A percentile compares a stretch with the other conserved stretches of the same genome.
Evolutionary conservation across 2,329 filamentous ascomycete species (phyloP).

Genomic region (Remersonia thermophila): DNA sequence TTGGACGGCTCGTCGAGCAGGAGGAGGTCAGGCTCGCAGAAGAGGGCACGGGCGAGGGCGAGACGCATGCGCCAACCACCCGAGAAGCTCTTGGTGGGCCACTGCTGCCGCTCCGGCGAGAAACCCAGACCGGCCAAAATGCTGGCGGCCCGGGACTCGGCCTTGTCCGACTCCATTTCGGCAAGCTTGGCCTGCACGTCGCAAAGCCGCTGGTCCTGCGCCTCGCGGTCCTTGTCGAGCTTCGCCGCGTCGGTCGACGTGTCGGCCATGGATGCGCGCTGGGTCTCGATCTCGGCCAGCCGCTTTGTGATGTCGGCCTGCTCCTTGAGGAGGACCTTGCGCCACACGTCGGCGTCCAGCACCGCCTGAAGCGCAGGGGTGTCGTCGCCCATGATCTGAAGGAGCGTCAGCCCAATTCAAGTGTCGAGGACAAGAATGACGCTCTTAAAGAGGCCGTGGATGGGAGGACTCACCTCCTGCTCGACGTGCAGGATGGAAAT

Average conservation of each 20-base stretch:
- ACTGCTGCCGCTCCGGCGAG: conserved; percentile 83
- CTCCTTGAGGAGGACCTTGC: conserved; percentile 83
- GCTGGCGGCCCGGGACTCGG: conserved; percentile 85
- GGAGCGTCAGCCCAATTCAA: conserved; percentile 12
- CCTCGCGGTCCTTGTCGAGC: conserved; percentile 78
- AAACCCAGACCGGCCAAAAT: conserved; percentile 96
- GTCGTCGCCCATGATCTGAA: conserved; percentile 85
- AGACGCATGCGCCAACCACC: conserved; percentile 99
- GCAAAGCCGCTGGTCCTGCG: conserved; percentile 76
- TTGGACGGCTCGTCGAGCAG: conserved; percentile 98
- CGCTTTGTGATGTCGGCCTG: conserved; percentile 75
- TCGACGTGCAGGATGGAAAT: conserved; percentile 99
- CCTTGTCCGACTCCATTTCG: conserved; percentile 99
- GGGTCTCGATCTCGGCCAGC: conserved; percentile 62
- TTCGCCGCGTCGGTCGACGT: conserved; percentile 79
- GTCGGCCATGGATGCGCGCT: conserved; percentile 72
- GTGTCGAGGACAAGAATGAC: conserved; percentile 1
- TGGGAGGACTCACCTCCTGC: conserved; percentile 57
- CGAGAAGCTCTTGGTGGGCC: conserved; percentile 92
- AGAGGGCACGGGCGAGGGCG: conserved; percentile 84
- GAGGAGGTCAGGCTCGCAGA: conserved; percentile 92
- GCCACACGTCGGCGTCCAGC: conserved; percentile 94
- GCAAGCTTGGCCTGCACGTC: conserved; percentile 86
- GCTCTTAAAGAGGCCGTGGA: too few relatives aligned
- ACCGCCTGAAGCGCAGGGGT: conserved; percentile 91